Evolutionary conservation across 2,329 filamentous ascomycete species (phyloP).

Genomic region (Clonostachys chloroleuca): DNA sequence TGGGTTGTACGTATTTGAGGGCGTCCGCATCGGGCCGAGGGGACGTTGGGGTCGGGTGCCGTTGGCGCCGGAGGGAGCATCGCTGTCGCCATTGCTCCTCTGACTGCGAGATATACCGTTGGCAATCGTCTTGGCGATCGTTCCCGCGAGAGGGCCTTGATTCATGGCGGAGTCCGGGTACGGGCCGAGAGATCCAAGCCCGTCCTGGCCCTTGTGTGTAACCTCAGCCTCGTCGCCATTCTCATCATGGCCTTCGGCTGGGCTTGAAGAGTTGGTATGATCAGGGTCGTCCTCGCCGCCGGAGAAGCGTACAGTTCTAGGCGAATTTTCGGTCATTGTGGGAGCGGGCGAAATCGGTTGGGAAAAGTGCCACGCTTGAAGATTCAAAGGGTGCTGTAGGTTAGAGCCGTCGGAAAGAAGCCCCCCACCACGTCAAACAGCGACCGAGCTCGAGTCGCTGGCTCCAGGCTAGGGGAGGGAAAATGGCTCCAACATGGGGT

Average conservation of each 20-base stretch:
- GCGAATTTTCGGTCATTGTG: constrained; percentile 5
- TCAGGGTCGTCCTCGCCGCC: background rate
- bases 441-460: too few species aligned
- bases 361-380: too few species aligned
- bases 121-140: background rate
- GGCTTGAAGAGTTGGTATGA: too few species aligned
- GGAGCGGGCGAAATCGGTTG: too few species aligned
- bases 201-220: constrained; percentile 29
- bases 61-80: constrained; percentile 16
- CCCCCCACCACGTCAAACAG: too few species aligned
- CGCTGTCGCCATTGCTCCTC: constrained; percentile 24
- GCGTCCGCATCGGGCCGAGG: constrained; percentile 64
- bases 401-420: too few species aligned
- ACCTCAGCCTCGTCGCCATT: constrained; percentile 17
- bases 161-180: constrained; percentile 20
- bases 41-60: constrained; percentile 57
- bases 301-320: constrained; percentile 7
- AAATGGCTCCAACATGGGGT: too few species aligned
- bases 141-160: background rate
- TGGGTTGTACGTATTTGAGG: constrained; percentile 76
- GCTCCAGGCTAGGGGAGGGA: too few species aligned
- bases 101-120: constrained; percentile 33
- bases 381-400: too few species aligned
- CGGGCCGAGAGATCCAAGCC: constrained; percentile 34
- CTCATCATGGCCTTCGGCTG: too few species aligned